Evolutionary conservation across 2,329 filamentous ascomycete species (phyloP).

Genomic region (Diaporthe sp.): DNA sequence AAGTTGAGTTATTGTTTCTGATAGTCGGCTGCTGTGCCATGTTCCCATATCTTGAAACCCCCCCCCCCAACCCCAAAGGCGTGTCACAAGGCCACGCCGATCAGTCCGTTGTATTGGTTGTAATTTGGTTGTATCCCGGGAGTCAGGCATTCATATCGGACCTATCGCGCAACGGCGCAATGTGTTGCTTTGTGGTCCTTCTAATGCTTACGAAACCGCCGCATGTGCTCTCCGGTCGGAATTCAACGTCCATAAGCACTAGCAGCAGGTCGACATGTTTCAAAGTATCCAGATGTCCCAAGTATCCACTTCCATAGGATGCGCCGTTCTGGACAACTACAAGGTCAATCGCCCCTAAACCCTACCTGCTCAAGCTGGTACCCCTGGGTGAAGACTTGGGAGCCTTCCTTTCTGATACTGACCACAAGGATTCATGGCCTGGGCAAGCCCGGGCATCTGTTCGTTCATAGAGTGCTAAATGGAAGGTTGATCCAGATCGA

Average conservation of each 20-base stretch:
- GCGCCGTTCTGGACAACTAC: too few species aligned
- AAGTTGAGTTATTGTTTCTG: background rate
- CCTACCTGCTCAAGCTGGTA: too few species aligned
- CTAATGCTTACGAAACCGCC: background rate
- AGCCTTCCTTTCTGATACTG: background rate
- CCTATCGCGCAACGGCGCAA: background rate
- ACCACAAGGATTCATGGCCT: background rate
- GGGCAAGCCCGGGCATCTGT: background rate
- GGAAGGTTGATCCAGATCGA: background rate
- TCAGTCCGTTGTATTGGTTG: background rate
- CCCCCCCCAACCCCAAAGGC: too few species aligned
- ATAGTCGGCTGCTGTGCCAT: background rate
- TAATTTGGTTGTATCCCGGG: background rate
- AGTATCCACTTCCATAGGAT: background rate
- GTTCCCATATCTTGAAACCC: background rate
- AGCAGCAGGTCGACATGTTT: background rate
- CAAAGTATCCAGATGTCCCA: too few species aligned
- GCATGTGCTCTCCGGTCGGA: background rate
- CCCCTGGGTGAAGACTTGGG: background rate
- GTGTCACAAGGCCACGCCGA: background rate
- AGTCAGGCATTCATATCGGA: background rate
- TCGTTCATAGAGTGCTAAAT: too few species aligned
- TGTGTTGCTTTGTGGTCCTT: background rate
- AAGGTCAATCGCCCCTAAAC: too few species aligned
- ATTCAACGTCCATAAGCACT: conserved; percentile 12